Evolutionary conservation across 352 stramenopile genomes (phyloP).

Genomic region (Globisporangium spinosum): DNA sequence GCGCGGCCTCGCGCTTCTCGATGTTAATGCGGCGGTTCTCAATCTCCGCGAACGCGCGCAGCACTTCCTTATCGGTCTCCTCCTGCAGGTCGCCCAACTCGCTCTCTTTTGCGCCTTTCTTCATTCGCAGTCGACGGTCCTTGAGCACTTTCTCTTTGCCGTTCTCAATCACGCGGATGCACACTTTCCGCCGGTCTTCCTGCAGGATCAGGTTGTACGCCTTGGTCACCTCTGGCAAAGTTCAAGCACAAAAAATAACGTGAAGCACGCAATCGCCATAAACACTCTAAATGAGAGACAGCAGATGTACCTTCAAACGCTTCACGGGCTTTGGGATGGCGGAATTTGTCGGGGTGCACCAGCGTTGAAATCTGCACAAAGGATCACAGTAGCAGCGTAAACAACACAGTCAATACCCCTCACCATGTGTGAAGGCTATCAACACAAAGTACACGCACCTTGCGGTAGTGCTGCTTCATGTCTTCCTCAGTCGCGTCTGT

Average conservation of each 20-base stretch:
- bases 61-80: conserved; percentile 67
- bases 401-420: neutral
- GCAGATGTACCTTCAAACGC: conserved; percentile 73
- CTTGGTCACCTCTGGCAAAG: conserved; percentile 72
- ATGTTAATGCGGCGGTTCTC: conserved; percentile 76
- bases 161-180: conserved; percentile 76
- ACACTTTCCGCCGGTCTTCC: conserved; percentile 80
- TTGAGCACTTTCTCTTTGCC: conserved; percentile 64
- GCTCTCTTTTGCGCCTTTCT: conserved; percentile 77
- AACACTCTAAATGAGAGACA: neutral
- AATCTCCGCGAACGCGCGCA: conserved; percentile 83
- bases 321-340: conserved; percentile 65
- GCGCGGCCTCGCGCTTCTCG: conserved; percentile 62
- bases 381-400: neutral
- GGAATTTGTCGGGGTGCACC: conserved; percentile 87
- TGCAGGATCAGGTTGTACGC: conserved; percentile 82
- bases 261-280: neutral
- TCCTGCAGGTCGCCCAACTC: conserved; percentile 62
- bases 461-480: conserved; percentile 90
- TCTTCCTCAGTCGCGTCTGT: conserved; percentile 83
- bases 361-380: conserved; percentile 68
- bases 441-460: conserved; percentile 30
- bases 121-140: conserved; percentile 66
- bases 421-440: no score
- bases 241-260: neutral